Evolutionary conservation across 345 rosid genomes (phyloP).

Genomic region (Dimocarpus longan): DNA sequence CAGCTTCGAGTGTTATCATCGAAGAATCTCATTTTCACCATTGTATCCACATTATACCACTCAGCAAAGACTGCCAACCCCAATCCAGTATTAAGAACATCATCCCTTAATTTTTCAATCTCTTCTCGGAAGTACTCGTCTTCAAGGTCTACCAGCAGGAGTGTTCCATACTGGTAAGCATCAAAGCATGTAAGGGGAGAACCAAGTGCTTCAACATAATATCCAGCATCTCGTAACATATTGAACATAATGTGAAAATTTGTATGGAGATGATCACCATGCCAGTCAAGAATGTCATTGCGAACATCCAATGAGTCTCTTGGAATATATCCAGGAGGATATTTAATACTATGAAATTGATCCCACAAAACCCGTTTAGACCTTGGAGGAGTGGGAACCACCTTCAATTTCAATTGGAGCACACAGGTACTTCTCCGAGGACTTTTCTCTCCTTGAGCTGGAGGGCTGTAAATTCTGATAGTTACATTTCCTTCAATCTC

Average conservation of each 20-base stretch:
- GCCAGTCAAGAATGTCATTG: slow-evolving; percentile 98
- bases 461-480: slow-evolving; percentile 70
- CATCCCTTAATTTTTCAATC: slow-evolving; percentile 82
- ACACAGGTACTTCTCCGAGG: slow-evolving; percentile 67
- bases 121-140: slow-evolving; percentile 95
- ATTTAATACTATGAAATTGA: slow-evolving; percentile 94
- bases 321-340: slow-evolving; percentile 99
- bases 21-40: slow-evolving; percentile 98
- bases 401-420: slow-evolving; percentile 81
- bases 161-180: slow-evolving; percentile 91
- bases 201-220: slow-evolving; percentile 93
- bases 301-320: slow-evolving; percentile 98
- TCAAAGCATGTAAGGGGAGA: slow-evolving; percentile 97
- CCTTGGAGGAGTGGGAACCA: slow-evolving; percentile 88
- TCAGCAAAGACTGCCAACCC: slow-evolving; percentile 92
- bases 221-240: slow-evolving; percentile 89
- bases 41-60: slow-evolving; percentile 97
- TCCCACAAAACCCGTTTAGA: slow-evolving; percentile 93
- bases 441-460: slow-evolving; percentile 67
- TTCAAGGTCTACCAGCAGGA: slow-evolving; percentile 93
- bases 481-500: slow-evolving; percentile 87
- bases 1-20: slow-evolving; percentile 97
- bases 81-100: slow-evolving; percentile 75
- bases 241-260: slow-evolving; percentile 95
- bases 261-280: slow-evolving; percentile 98